These are phyloP conservation scores for Moricandia moricandioides DNA, from an alignment of 345 rosid genomes.

Conservation along the genomic window DNA sequence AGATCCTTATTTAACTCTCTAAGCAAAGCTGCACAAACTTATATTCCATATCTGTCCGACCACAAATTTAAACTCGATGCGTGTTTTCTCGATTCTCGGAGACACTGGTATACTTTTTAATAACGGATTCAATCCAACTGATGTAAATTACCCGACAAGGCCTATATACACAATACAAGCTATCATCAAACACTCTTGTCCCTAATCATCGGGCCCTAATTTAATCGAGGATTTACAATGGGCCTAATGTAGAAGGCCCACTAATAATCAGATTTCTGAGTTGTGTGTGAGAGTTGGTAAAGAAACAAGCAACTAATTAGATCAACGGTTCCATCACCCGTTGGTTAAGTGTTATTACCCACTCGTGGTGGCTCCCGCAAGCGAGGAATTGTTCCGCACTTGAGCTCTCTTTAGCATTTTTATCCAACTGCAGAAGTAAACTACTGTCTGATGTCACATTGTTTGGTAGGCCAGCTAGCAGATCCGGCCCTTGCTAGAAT, in stretches of 20 bases:
- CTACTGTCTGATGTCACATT: neutral
- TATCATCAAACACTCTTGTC: neutral
- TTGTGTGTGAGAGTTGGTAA: neutral
- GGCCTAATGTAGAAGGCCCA: neutral
- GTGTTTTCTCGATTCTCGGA: slow-evolving; percentile 25
- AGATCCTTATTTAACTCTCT: slow-evolving; percentile 28
- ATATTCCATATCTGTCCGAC: slow-evolving; percentile 24
- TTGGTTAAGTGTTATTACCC: neutral
- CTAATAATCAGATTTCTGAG: neutral
- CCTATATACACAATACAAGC: neutral
- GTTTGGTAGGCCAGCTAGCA: neutral
- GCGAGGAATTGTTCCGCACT: neutral
- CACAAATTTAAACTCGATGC: slow-evolving; percentile 23
- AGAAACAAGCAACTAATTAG: neutral
- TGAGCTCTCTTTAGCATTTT: neutral
- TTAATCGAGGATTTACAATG: neutral
- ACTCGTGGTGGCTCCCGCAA: neutral
- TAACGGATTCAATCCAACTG: neutral
- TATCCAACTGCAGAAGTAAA: neutral
- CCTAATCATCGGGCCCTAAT: neutral
- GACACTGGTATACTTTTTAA: neutral
- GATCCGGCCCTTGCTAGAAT: neutral
- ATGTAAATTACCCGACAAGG: neutral
- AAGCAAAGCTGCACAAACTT: slow-evolving; percentile 25
- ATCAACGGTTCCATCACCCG: neutral